These are phyloP conservation scores for Xylaria telfairii DNA, from an alignment of 495 filamentous ascomycete species.

Conservation along the genomic window DNA sequence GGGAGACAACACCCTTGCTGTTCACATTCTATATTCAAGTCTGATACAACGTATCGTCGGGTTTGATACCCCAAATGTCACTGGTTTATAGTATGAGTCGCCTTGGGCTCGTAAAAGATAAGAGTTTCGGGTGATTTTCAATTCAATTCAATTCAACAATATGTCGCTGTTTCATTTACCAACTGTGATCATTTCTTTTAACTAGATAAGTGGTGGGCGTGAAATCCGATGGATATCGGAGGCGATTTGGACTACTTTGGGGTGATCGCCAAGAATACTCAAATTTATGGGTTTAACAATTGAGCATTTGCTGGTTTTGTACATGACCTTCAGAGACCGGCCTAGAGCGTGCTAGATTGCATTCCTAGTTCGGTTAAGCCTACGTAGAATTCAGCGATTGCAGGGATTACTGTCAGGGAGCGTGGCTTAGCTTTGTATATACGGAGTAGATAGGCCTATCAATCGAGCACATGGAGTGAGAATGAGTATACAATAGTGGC, in stretches of 20 bases:
- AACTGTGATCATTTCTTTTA: neutral
- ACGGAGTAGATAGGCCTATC: too few species aligned
- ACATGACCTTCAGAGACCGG: too few species aligned
- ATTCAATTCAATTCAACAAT: too few species aligned
- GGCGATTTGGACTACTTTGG: too few species aligned
- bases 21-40: neutral
- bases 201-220: too few species aligned
- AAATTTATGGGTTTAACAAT: too few species aligned
- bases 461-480: too few species aligned
- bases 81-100: neutral
- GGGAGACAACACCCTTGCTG: neutral
- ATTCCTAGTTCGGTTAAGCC: neutral
- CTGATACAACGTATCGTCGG: neutral
- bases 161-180: neutral
- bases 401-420: neutral
- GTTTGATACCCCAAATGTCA: neutral
- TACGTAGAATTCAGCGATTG: neutral
- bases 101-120: neutral
- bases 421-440: too few species aligned
- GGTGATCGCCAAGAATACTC: too few species aligned
- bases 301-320: too few species aligned
- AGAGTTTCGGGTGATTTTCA: neutral
- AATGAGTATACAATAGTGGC: too few species aligned
- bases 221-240: too few species aligned
- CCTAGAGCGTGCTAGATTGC: neutral